A percentile compares a stretch with the other conserved stretches of the same genome.
phyloP scores from a whole-genome alignment of 2,329 filamentous ascomycete genomes.

The Arthrobotrys entomopaga region DNA sequence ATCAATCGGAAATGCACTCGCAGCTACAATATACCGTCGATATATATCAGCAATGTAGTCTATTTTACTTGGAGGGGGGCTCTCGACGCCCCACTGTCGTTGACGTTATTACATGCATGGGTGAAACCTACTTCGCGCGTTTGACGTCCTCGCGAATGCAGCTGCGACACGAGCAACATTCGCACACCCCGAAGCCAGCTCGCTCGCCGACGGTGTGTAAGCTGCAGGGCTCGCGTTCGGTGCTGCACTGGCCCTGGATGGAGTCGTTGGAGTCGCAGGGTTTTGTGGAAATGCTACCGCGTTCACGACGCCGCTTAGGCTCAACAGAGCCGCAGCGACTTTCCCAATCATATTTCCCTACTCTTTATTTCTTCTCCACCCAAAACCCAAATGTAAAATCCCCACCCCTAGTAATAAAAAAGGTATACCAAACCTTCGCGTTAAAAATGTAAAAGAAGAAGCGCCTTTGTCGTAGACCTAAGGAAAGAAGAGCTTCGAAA shows the following conservation, averaged over 20 bases:
- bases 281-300: constrained; percentile 40
- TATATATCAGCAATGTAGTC: no score
- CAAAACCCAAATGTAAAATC: constrained; percentile 14
- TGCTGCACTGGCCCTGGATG: constrained; percentile 11
- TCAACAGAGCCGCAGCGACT: constrained; percentile 38
- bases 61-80: no score
- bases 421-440: constrained; percentile 16
- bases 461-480: constrained; percentile 9
- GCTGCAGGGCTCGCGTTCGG: constrained; percentile 3
- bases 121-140: constrained; percentile 26
- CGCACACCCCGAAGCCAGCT: constrained; percentile 32
- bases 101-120: not conserved
- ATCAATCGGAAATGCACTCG: constrained; percentile 30
- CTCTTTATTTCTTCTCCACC: not conserved
- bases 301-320: constrained; percentile 27
- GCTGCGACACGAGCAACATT: constrained; percentile 33
- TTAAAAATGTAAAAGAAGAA: constrained; percentile 1
- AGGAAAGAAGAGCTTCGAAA: constrained; percentile 14
- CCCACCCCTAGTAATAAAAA: not conserved
- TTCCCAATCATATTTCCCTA: constrained; percentile 27
- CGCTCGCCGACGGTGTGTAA: constrained; percentile 25
- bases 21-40: constrained; percentile 3
- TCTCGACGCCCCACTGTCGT: no score
- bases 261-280: constrained; percentile 5
- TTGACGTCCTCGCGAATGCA: constrained; percentile 19